Evolutionary conservation across 2,329 filamentous ascomycete species (phyloP).

Genomic region (Phialocephala sp.): DNA sequence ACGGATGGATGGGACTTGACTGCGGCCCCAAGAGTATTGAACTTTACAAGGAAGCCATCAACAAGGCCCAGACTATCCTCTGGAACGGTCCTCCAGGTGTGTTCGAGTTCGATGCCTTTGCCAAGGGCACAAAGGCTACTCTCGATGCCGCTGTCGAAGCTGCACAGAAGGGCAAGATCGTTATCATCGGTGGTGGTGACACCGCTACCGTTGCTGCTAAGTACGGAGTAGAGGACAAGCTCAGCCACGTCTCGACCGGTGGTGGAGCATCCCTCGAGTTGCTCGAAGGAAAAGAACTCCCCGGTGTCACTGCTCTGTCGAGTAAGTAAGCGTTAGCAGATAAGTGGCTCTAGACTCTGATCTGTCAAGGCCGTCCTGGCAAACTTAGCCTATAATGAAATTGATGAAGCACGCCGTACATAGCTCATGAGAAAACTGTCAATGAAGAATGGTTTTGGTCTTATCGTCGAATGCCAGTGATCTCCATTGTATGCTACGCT

Average conservation of each 20-base stretch:
- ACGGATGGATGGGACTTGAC: conserved; percentile 98
- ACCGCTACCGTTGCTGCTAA: conserved; percentile 98
- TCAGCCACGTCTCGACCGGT: conserved; percentile 97
- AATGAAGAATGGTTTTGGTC: conserved; percentile 24
- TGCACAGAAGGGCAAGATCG: conserved; percentile 84
- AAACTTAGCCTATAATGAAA: conserved; percentile 41
- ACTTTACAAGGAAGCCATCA: conserved; percentile 87
- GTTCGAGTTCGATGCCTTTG: conserved; percentile 96
- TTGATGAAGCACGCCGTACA: conserved; percentile 32
- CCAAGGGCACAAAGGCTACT: conserved; percentile 88
- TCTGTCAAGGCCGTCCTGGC: conserved; percentile 37
- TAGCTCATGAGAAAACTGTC: conserved; percentile 29
- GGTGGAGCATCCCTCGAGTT: conserved; percentile 95
- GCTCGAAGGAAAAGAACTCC: conserved; percentile 96
- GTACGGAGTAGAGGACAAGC: conserved; percentile 93
- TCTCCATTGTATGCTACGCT: conserved; percentile 39
- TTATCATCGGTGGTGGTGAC: conserved; percentile 98
- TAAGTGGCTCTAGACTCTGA: conserved; percentile 37
- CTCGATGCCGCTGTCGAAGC: conserved; percentile 87
- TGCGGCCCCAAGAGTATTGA: conserved; percentile 87
- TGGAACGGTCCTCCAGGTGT: conserved; percentile 99
- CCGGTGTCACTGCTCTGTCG: conserved; percentile 91
- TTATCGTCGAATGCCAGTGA: conserved; percentile 32
- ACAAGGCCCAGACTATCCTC: conserved; percentile 90
- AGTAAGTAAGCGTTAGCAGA: conserved; percentile 60